Evolutionary conservation across 331 rosid species (phyloP).

Genomic region (Quercus lobata): DNA sequence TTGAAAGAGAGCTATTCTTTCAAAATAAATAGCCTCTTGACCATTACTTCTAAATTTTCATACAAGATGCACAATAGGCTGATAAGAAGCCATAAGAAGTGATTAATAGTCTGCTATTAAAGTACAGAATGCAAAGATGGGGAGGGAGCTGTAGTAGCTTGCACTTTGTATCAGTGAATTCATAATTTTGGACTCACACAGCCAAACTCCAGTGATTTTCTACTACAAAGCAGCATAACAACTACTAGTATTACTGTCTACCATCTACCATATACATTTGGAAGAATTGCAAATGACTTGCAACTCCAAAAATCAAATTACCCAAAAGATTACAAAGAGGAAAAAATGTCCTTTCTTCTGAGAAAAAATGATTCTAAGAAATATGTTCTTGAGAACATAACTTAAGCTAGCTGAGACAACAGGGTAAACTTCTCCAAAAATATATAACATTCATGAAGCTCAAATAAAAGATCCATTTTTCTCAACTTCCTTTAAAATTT

Average conservation of each 20-base stretch:
- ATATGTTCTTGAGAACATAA: constrained; percentile 4
- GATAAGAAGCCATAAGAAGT: background rate
- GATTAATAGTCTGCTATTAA: background rate
- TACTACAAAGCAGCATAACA: background rate
- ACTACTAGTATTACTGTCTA: constrained; percentile 6
- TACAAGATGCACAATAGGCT: background rate
- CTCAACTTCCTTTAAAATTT: background rate
- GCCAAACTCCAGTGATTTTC: background rate
- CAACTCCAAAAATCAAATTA: background rate
- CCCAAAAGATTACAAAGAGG: background rate
- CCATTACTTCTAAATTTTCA: background rate
- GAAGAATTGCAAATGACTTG: constrained; percentile 14
- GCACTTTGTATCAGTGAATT: background rate
- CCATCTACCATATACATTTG: constrained; percentile 17
- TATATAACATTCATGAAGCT: background rate
- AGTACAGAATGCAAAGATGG: background rate
- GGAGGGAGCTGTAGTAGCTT: background rate
- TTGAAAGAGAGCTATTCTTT: background rate
- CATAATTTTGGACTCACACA: background rate
- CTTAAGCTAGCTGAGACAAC: constrained; percentile 6
- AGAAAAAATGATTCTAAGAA: constrained; percentile 12
- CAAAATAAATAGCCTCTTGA: background rate
- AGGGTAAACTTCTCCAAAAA: background rate
- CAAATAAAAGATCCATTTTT: background rate
- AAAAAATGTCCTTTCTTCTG: background rate